Evolutionary conservation across 2,329 filamentous ascomycete species (phyloP).

Genomic region (Calonectria naviculata): DNA sequence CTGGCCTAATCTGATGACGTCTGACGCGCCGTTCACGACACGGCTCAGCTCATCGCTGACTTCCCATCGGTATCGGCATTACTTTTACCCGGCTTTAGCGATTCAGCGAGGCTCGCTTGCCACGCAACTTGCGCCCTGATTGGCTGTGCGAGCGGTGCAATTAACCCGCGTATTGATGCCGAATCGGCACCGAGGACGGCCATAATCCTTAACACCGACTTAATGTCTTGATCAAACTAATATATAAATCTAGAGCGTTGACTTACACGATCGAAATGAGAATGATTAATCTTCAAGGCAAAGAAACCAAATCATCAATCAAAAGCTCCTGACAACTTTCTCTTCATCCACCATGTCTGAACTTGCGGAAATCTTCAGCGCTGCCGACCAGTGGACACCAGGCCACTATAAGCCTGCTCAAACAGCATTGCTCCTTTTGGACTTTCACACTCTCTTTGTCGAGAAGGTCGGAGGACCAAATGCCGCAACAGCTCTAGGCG

Average conservation of each 20-base stretch:
- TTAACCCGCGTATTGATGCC: neutral
- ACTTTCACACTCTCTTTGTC: conserved; percentile 17
- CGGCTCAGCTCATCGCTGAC: neutral
- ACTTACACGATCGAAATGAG: neutral
- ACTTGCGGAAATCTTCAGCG: neutral
- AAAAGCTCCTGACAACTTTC: neutral
- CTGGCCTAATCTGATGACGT: neutral
- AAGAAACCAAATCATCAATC: neutral
- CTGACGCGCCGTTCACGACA: neutral
- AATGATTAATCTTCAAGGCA: neutral
- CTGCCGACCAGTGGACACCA: neutral
- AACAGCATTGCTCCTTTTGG: conserved; percentile 14
- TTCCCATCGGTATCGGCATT: neutral
- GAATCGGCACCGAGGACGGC: conserved; percentile 4
- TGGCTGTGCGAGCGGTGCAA: neutral
- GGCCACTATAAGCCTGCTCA: neutral
- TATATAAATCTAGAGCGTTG: neutral
- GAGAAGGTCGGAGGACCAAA: neutral
- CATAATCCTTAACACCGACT: conserved; percentile 11
- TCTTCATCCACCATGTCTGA: neutral
- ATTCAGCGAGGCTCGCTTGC: neutral
- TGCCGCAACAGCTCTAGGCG: neutral
- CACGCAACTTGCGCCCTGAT: neutral
- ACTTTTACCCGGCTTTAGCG: neutral
- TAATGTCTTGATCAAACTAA: neutral